A percentile compares a stretch with the other conserved stretches of the same genome.
Evolutionary conservation across 495 filamentous ascomycete species (phyloP).

Genomic region (Aspergillus carlsbadensis): DNA sequence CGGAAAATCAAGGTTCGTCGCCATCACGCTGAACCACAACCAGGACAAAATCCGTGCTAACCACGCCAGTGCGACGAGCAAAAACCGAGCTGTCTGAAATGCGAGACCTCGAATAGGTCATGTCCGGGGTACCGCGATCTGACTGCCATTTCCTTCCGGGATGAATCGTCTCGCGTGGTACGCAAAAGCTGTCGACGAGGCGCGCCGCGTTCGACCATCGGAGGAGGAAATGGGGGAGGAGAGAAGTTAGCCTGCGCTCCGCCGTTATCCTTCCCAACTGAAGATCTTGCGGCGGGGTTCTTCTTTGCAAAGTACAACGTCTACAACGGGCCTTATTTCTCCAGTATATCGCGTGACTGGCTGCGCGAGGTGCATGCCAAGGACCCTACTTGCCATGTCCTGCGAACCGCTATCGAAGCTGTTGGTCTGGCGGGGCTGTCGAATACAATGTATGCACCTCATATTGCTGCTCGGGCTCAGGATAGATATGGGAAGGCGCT

Average conservation of each 20-base stretch:
- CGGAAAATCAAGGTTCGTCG: not conserved
- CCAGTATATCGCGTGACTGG: not conserved
- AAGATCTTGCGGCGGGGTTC: not conserved
- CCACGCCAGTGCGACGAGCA: not conserved
- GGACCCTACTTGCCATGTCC: not conserved
- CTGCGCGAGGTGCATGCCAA: not conserved
- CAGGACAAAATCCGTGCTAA: no score
- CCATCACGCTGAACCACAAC: not conserved
- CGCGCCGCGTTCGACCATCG: no score
- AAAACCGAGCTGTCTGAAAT: not conserved
- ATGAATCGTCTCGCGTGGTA: not conserved
- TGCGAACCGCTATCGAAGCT: not conserved
- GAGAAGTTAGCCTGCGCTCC: no score
- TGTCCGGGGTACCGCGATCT: not conserved
- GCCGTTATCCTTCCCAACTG: no score
- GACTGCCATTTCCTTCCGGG: not conserved
- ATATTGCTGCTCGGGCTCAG: not conserved
- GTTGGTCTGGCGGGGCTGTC: not conserved
- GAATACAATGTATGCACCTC: not conserved
- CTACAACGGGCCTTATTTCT: not conserved
- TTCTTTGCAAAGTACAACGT: not conserved
- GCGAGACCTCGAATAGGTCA: not conserved
- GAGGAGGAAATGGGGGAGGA: no score
- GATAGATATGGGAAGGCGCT: not conserved
- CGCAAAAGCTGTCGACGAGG: not conserved